Evolutionary conservation across 768 basidiomycete genomes (phyloP).

Genomic region (Lyophyllum atratum): DNA sequence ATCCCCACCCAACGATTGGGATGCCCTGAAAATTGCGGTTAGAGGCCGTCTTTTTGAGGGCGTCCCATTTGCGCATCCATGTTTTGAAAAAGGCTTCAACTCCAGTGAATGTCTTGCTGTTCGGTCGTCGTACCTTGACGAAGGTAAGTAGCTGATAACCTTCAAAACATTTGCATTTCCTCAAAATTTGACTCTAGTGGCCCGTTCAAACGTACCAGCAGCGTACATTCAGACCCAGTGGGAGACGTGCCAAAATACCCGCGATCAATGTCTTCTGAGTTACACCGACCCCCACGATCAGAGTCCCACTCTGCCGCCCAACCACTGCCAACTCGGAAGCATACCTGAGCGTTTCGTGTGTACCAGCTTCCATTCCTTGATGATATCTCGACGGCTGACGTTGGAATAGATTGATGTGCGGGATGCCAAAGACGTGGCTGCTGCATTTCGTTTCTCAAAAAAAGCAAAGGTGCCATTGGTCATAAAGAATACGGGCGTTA

Average conservation of each 20-base stretch:
- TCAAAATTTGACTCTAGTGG: background rate
- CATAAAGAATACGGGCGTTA: conserved; percentile 54
- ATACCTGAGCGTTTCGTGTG: conserved; percentile 40
- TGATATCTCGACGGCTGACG: background rate
- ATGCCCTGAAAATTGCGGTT: conserved; percentile 12
- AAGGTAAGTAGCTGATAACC: conserved; percentile 9
- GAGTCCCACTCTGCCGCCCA: conserved; percentile 23
- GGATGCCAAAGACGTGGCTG: conserved; percentile 37
- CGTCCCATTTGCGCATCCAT: conserved; percentile 24
- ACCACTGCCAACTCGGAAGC: conserved; percentile 37
- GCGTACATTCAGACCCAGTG: conserved; percentile 45
- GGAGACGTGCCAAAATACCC: conserved; percentile 55
- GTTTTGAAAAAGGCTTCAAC: conserved; percentile 19
- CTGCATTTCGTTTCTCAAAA: conserved; percentile 46
- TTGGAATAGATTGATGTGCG: conserved; percentile 34
- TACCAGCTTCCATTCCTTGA: background rate
- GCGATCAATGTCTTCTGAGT: conserved; percentile 50
- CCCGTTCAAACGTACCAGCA: conserved; percentile 22
- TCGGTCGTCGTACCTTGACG: conserved; percentile 20
- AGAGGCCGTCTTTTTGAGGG: conserved; percentile 19
- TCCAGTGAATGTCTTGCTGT: conserved; percentile 17
- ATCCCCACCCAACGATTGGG: conserved; percentile 16
- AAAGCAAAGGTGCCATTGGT: conserved; percentile 40
- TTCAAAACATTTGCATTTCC: conserved; percentile 7
- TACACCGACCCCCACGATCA: conserved; percentile 31